Evolutionary conservation across 2,329 filamentous ascomycete species (phyloP).

Genomic region (Cadophora sp.): DNA sequence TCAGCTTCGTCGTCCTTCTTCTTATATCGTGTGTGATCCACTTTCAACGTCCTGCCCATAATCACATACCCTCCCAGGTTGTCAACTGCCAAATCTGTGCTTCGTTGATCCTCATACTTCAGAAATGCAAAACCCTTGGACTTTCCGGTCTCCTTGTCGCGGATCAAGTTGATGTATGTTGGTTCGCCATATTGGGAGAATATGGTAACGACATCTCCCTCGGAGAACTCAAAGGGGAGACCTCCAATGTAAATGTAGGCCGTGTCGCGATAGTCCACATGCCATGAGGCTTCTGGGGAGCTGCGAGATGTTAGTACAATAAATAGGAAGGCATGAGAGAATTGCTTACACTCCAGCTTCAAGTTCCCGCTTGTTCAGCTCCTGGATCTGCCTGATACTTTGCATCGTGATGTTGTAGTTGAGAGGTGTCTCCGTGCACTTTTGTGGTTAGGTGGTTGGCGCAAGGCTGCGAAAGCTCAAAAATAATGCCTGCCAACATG

Average conservation of each 20-base stretch:
- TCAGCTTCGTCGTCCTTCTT: slow-evolving; percentile 78
- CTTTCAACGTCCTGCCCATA: slow-evolving; percentile 78
- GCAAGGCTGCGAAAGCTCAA: slow-evolving; percentile 26
- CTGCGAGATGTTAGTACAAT: slow-evolving; percentile 52
- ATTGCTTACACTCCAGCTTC: slow-evolving; percentile 79
- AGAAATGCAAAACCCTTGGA: slow-evolving; percentile 94
- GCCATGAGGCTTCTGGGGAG: slow-evolving; percentile 89
- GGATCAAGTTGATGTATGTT: slow-evolving; percentile 87
- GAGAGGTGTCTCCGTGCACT: slow-evolving; percentile 15
- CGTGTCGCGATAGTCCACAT: slow-evolving; percentile 96
- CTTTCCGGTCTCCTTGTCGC: slow-evolving; percentile 96
- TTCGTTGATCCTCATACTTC: slow-evolving; percentile 98
- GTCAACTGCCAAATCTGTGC: slow-evolving; percentile 94
- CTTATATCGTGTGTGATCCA: slow-evolving; percentile 95
- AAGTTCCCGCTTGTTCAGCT: slow-evolving; percentile 93
- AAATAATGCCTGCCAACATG: slow-evolving; percentile 6
- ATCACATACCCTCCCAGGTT: slow-evolving; percentile 90
- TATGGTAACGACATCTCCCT: slow-evolving; percentile 94
- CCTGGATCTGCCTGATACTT: slow-evolving; percentile 88
- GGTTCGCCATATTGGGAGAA: slow-evolving; percentile 98
- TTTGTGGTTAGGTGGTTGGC: neutral
- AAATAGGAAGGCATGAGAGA: neutral
- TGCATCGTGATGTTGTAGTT: slow-evolving; percentile 70
- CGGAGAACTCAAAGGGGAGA: slow-evolving; percentile 87
- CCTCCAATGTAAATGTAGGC: slow-evolving; percentile 97